A percentile compares a stretch with the other conserved stretches of the same genome.
These are phyloP conservation scores for Bacterosira constricta DNA, from an alignment of 108 stramenopile genomes.

Conservation along the genomic window DNA sequence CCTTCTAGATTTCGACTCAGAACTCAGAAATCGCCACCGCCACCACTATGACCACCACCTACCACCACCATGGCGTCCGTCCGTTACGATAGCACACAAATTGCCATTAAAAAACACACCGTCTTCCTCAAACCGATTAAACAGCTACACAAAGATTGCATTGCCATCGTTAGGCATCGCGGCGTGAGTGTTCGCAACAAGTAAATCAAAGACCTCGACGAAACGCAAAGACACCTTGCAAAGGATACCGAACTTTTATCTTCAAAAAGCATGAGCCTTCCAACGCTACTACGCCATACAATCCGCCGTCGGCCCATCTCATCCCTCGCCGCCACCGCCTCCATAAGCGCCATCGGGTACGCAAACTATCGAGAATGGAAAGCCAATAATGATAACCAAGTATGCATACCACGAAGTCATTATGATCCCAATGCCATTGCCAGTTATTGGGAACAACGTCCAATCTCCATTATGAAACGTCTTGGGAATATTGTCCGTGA, in stretches of 20 bases:
- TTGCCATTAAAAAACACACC: too few relatives aligned
- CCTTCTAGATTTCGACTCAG: too few relatives aligned
- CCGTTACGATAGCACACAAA: too few relatives aligned
- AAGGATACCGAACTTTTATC: background rate
- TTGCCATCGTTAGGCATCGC: too few relatives aligned
- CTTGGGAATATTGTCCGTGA: constrained; percentile 51
- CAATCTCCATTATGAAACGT: constrained; percentile 60
- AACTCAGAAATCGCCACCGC: too few relatives aligned
- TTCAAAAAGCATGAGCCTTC: background rate
- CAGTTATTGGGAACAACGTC: constrained; percentile 73
- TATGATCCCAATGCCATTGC: constrained; percentile 66
- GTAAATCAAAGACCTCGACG: too few relatives aligned
- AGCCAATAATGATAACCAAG: background rate
- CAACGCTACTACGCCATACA: background rate
- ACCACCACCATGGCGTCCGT: too few relatives aligned
- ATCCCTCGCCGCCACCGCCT: constrained; percentile 1
- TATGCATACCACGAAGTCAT: constrained; percentile 25
- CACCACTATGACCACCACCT: too few relatives aligned
- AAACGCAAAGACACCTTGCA: too few relatives aligned
- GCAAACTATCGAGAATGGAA: constrained; percentile 14
- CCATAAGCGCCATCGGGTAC: constrained; percentile 8
- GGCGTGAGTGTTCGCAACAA: too few relatives aligned
- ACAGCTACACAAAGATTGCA: too few relatives aligned
- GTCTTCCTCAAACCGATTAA: too few relatives aligned
- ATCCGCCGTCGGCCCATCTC: constrained; percentile 10